Base-by-base conservation (phyloP, 163 green algal genomes). In the Prototheca stagnorum region DNA sequence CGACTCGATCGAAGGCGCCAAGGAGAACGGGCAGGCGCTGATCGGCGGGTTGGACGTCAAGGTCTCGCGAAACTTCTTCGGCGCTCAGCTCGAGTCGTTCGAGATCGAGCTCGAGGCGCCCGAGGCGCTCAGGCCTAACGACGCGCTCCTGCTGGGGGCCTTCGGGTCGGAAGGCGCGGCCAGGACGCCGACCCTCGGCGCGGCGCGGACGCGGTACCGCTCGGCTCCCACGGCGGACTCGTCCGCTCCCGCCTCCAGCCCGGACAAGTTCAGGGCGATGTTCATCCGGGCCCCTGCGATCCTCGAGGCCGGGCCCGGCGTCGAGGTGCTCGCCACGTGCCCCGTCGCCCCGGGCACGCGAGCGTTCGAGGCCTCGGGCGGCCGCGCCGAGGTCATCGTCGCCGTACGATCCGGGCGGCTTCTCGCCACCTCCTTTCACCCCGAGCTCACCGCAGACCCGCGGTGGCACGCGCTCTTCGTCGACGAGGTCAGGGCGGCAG, bases 31-130 rank as follows among this genome's bases (percentile, higher is more conserved):
- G 2, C 90, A 99, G 64, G 66, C 74, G 19, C 65, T 99, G 24
- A 51, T 99, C 9, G 90, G 89, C 14, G 87, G 88, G 0, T 67
- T 99, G 35, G 77, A 97, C 67, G 80, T 86, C 56, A 74, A 47
- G 5, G 88, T 97, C 26, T 77, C 79, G 14, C 73, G 90, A 27
- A 99, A 99, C 70, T 99, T 96, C 68, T 99, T 99, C 54, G 90
- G 90, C 1, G 76, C 80, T 0, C 87, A 96, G 77, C 78, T 93
- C 35, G 79, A 93, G 58, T 87, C 68, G 59, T 95, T 94, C 63
- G 82, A 93, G 50, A 78, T 76, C 4, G 59, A 74, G 56, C 63
- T 93, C 29, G 47, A 59, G 16, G 62, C 65, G 5, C 81, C 80
- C 0, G 35, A 59, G 4, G 74, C 62, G 53, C 51, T 91, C 27